Base-by-base conservation (phyloP, 257 asterid species). In the Fraxinus anomala region DNA sequence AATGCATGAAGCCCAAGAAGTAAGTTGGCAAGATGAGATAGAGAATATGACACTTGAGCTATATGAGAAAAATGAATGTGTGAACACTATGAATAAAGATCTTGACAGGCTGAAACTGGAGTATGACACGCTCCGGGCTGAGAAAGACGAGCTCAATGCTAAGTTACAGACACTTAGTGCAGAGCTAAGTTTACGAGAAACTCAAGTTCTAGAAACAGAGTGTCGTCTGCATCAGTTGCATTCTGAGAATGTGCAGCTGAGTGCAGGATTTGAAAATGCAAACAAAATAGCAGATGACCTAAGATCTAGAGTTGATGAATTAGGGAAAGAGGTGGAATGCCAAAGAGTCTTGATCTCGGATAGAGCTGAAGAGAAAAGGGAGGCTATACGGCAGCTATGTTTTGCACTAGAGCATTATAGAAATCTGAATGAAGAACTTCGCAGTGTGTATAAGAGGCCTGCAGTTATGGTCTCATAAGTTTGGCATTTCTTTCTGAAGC, bases 371-470 rank as follows among this genome's bases (percentile, higher is more conserved):
- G 97, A 86, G 80, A 95, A 95, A 83, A 86, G 96, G 86, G 98
- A 91, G 82, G 98, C 96, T 63, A 95, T 95, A 86, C 75, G 97
- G 79, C 99, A 95, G 89, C 93, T 93, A 3, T 87, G 97, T 78
- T 86, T 89, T 65, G 81, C 99, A 68, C 30, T 95, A 10, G 97
- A 95, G 73, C 88, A 95, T 81, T 95, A 89, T 86, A 86, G 89
- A 83, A 84, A 83, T 16, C 86, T 85, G 10, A 90, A 95, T 80
- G 83, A 82, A 70, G 91, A 91, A 79, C 86, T 93, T 70, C 89
- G 86, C 68, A 68, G 77, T 26, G 85, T 76, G 9, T 80, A 30
- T 74, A 76, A 63, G 77, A 70, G 78, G 42, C 87, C 78, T 3
- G 68, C 70, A 54, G 80, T 79, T 69, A 51, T 33, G 72, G 76